phyloP scores from a whole-genome alignment of 2,329 filamentous ascomycete genomes.

The Aspergillus oerlinghausenensis region DNA sequence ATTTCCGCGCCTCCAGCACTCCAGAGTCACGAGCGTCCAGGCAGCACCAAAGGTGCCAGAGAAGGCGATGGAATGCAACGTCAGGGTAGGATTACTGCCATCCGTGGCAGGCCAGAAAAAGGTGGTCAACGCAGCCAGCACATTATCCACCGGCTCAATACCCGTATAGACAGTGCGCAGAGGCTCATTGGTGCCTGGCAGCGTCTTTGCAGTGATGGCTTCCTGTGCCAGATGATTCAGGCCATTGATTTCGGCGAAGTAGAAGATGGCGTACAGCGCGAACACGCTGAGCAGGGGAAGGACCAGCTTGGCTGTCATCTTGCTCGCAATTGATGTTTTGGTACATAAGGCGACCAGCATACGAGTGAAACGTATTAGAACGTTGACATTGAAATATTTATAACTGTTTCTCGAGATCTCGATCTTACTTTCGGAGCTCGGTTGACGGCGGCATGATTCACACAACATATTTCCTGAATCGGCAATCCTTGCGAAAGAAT shows the following conservation, averaged over 20 bases:
- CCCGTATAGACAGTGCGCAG: constrained; percentile 33
- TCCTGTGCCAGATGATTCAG: constrained; percentile 17
- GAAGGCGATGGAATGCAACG: constrained; percentile 36
- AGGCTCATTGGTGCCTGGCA: constrained; percentile 24
- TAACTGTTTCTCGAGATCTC: not conserved
- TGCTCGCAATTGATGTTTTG: not conserved
- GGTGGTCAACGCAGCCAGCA: constrained; percentile 28
- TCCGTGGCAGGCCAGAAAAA: constrained; percentile 41
- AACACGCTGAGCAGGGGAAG: constrained; percentile 29
- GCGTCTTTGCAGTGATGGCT: constrained; percentile 18
- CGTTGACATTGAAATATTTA: not conserved
- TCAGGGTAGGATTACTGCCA: constrained; percentile 31
- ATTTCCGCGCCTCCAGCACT: constrained; percentile 44
- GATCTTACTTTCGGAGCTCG: not conserved
- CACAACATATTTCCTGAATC: not conserved
- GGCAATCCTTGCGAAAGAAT: not conserved
- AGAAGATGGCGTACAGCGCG: constrained; percentile 31
- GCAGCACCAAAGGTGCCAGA: constrained; percentile 39
- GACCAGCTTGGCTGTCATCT: constrained; percentile 20
- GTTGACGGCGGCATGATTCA: not conserved
- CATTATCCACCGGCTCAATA: constrained; percentile 26
- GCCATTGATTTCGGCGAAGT: constrained; percentile 31
- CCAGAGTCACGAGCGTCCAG: constrained; percentile 43
- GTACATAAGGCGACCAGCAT: not conserved
- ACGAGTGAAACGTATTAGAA: not conserved